phyloP scores from a whole-genome alignment of 805 yeast genomes.

The Hyphopichia homilentoma region DNA sequence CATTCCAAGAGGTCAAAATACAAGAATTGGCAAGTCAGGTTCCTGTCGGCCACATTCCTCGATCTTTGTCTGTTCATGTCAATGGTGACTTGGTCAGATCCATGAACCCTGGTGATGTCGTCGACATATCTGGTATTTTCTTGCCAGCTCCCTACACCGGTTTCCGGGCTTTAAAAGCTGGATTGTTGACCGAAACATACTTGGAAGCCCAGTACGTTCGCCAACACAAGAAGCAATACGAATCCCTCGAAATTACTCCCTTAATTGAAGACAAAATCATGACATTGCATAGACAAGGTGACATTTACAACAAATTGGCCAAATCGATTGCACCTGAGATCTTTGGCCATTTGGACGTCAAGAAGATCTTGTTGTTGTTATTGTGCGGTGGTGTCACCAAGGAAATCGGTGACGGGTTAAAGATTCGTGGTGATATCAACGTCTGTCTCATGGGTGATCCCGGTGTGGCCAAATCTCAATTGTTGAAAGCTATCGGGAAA shows the following conservation, averaged over 20 bases:
- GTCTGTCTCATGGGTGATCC: slow-evolving; percentile 98
- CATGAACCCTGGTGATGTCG: slow-evolving; percentile 91
- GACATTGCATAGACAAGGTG: slow-evolving; percentile 55
- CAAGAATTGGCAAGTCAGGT: slow-evolving; percentile 96
- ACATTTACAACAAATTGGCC: slow-evolving; percentile 76
- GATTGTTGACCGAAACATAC: slow-evolving; percentile 89
- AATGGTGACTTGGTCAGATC: slow-evolving; percentile 87
- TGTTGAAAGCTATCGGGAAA: slow-evolving; percentile 83
- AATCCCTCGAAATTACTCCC: slow-evolving; percentile 53
- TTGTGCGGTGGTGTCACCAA: slow-evolving; percentile 95
- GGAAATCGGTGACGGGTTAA: slow-evolving; percentile 93
- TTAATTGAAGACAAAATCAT: slow-evolving; percentile 55
- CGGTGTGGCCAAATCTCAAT: slow-evolving; percentile 98
- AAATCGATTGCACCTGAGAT: slow-evolving; percentile 96
- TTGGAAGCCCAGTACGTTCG: slow-evolving; percentile 80
- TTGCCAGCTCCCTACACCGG: slow-evolving; percentile 97
- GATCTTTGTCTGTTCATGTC: slow-evolving; percentile 80
- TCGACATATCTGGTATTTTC: slow-evolving; percentile 88
- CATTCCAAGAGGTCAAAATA: slow-evolving; percentile 92
- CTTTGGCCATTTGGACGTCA: slow-evolving; percentile 89
- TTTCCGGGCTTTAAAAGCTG: slow-evolving; percentile 87
- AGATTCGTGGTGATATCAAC: slow-evolving; percentile 95
- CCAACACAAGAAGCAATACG: slow-evolving; percentile 89
- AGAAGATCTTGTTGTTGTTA: slow-evolving; percentile 79
- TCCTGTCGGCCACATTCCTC: slow-evolving; percentile 97